Evolutionary conservation across 257 asterid genomes (phyloP), one percentile per base, ranked within the genome.

Genomic region (Nemophila menziesii): DNA sequence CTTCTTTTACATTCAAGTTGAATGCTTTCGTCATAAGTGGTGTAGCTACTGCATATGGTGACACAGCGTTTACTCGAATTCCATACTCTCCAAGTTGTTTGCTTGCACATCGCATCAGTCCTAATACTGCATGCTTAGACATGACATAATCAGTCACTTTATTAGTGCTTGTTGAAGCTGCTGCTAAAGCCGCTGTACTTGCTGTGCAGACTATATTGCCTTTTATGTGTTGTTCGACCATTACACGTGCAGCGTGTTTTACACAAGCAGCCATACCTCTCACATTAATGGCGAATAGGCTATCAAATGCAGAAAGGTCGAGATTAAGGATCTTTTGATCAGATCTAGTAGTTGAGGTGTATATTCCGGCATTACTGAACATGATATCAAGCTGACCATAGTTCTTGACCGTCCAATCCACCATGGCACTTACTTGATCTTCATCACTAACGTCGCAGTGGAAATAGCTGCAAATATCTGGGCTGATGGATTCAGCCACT

Each of bases 111-210:
- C 68, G 59, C 33, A 74, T 46, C 23, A 74, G 57, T 12, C 75
- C 82, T 14, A 68, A 5, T 3, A 63, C 58, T 0, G 75, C 70
- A 8, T 68, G 67, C 33, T 68, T 58, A 0, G 82, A 63, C 78
- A 69, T 69, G 21, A 1, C 3, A n/a, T 70, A 74, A 43, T 73
- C 82, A 0, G 60, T 66, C 4, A 40, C 0, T 3, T 10, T 8
- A 10, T 7, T 0, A 0, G 45, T 33, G 4, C 69, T 76, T 8
- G 8, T 19, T 16, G 19, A 27, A 43, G 62, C 77, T 20, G n/a
- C 51, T 8, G 8, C 16, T 16, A 16, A 27, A 43, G 62, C 77
- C 22, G n/a, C 51, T 23, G 41, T 43, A 8, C 80, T 66, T 1
- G 54, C 46, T 3, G 56, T 50, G 37, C 56, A 50, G 5, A 68